Base-by-base conservation (phyloP, 176 grass and related monocot species). In the Luzula sylvatica region DNA sequence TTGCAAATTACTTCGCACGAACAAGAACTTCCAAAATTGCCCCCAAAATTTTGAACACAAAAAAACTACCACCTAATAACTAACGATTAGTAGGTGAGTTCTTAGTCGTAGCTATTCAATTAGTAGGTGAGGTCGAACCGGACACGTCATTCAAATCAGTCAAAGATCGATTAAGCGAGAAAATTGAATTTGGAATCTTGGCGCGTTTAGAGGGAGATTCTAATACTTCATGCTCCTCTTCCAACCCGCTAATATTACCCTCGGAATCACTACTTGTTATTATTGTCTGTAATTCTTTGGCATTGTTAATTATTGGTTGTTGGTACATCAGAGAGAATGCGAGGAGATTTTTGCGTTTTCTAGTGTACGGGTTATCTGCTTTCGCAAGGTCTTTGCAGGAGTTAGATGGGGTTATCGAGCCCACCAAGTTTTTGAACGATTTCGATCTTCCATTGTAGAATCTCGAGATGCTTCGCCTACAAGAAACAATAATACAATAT, bases 391-490 rank as follows among this genome's bases (percentile, higher is more conserved):
- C 78, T 65, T 58, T 75, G 46, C 66, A 52, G 20, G 78, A 82
- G 15, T 55, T 32, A 23, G 74, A 82, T 28, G 61, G 40, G 20
- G 65, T 53, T 7, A 79, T 17, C 38, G 77, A 79, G 53, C 61
- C 61, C 16, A 23, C 42, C 5, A 88, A 74, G 52, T 67, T 65
- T 19, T 66, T 65, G 51, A 79, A 88, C 27, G 84, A 88, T 69
- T 67, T 79, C 18, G 84, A 88, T 70, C 74, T 88, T 17, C 84
- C 84, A 11, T 49, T 61, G 38, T 83, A 88, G 61, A 88, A 88
- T 38, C 71, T 78, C 7, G 84, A 88, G 27, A 88, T 72, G 38
- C 74, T 44, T 68, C 51, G 75, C 66, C 84, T 88, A 54, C 26
- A 52, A 65, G 45, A 53, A 58, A 47, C n/a, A 14, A 43, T 35